Evolutionary conservation across 148 eudicot species (phyloP).

Genomic region (Rhododendron mucronatum): DNA sequence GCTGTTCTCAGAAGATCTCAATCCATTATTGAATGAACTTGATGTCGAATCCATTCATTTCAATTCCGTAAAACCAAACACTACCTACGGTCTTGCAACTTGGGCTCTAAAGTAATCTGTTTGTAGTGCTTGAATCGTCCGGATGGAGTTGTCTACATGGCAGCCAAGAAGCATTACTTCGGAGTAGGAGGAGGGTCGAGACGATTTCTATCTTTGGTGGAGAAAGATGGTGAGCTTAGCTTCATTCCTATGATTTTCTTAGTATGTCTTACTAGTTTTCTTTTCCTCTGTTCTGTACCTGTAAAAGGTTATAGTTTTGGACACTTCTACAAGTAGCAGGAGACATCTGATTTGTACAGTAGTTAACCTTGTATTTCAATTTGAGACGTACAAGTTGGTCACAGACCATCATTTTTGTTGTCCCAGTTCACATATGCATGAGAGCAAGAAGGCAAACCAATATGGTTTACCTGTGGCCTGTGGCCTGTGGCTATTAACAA

Average conservation of each 20-base stretch:
- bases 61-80: not conserved
- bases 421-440: not conserved
- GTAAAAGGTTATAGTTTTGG: not conserved
- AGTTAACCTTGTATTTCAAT: not conserved
- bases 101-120: conserved; percentile 4
- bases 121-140: conserved; percentile 58
- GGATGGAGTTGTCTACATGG: conserved; percentile 76
- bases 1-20: not conserved
- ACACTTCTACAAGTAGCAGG: not conserved
- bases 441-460: not conserved
- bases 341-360: not conserved
- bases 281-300: not conserved
- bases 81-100: not conserved
- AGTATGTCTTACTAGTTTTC: not conserved
- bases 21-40: not conserved
- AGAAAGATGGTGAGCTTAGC: conserved; percentile 71
- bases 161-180: conserved; percentile 94
- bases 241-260: not conserved
- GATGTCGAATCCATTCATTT: not conserved
- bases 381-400: not conserved
- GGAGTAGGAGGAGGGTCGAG: conserved; percentile 99
- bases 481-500: not conserved
- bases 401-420: not conserved
- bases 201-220: conserved; percentile 69
- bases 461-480: not conserved